Evolutionary conservation across 352 stramenopile genomes (phyloP).

Genomic region (Phytophthora lateralis): DNA sequence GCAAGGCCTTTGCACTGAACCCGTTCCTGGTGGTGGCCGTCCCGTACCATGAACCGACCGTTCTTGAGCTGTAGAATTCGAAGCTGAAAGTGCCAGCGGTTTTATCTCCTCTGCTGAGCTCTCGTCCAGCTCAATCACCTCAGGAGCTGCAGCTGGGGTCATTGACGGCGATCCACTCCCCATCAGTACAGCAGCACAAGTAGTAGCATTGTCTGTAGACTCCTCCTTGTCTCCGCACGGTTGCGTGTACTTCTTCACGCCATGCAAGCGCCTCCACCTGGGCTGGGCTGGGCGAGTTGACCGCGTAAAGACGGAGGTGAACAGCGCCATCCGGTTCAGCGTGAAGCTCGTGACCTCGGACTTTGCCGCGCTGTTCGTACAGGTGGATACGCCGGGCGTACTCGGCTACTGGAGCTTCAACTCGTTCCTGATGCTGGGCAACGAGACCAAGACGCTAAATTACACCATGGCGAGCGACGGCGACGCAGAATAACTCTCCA

Average conservation of each 20-base stretch:
- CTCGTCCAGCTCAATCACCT: conserved; percentile 25
- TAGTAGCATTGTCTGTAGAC: conserved; percentile 1
- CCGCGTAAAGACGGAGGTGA: conserved; percentile 17
- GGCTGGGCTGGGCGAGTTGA: conserved; percentile 39
- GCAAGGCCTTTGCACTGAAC: conserved; percentile 74
- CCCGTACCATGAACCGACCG: conserved; percentile 71
- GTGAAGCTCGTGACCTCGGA: conserved; percentile 54
- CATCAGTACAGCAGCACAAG: conserved; percentile 9
- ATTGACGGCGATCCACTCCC: conserved; percentile 15
- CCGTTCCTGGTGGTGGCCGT: conserved; percentile 87
- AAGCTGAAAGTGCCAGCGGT: background rate
- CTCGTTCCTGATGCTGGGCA: conserved; percentile 74
- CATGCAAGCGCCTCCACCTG: conserved; percentile 69
- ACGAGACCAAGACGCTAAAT: conserved; percentile 50
- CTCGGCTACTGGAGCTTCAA: conserved; percentile 74
- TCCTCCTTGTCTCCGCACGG: conserved; percentile 12
- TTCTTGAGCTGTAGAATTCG: conserved; percentile 42
- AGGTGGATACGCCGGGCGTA: conserved; percentile 53
- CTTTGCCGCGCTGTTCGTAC: conserved; percentile 79
- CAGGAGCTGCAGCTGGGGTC: conserved; percentile 2
- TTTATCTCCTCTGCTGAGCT: conserved; percentile 9
- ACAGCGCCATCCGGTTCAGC: conserved; percentile 28
- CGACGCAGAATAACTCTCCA: conserved; percentile 16
- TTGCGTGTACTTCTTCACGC: conserved; percentile 42
- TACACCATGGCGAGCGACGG: conserved; percentile 44